Base-by-base conservation (phyloP, 164 flowering plant species). In the Vitis cinerea region DNA sequence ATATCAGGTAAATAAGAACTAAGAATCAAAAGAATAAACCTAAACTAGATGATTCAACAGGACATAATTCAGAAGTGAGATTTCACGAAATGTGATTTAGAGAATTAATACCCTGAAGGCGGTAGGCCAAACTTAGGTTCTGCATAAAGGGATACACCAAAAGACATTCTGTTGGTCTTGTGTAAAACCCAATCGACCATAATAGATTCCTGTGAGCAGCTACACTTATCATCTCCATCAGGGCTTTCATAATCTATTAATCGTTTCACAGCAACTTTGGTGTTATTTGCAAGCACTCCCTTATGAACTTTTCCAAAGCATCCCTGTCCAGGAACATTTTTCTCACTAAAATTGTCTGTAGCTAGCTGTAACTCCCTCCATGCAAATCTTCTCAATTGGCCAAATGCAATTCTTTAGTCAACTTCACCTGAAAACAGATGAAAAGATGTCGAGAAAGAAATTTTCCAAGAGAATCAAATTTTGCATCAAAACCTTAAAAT, bases 161-260 rank as follows among this genome's bases (percentile, higher is more conserved):
- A 66, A 92, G 93, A 59, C 97, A 87, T 69, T 94, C 98, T 10
- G 97, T 88, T 58, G 92, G 88, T 10, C 97, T 92, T 23, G 97
- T 90, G 89, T n/a, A n/a, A n/a, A n/a, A n/a, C n/a, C n/a, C n/a
- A n/a, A n/a, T n/a, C n/a, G n/a, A n/a, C n/a, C n/a, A n/a, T n/a
- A n/a, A n/a, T n/a, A n/a, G n/a, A n/a, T n/a, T n/a, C n/a, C n/a
- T n/a, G n/a, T n/a, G n/a, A n/a, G n/a, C n/a, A n/a, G n/a, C n/a
- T n/a, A n/a, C n/a, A n/a, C n/a, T n/a, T n/a, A n/a, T n/a, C 88
- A 78, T 92, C 98, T 50, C 97, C 97, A 37, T 94, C 94, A n/a
- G 99, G 98, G 73, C 94, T 92, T 73, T 94, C 91, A 70, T 85
- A 83, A 78, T 94, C 93, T 63, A 89, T 94, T 60, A 94, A 77